phyloP scores from a whole-genome alignment of 2,329 filamentous ascomycete species.

The Dothideomycetes sp. region DNA sequence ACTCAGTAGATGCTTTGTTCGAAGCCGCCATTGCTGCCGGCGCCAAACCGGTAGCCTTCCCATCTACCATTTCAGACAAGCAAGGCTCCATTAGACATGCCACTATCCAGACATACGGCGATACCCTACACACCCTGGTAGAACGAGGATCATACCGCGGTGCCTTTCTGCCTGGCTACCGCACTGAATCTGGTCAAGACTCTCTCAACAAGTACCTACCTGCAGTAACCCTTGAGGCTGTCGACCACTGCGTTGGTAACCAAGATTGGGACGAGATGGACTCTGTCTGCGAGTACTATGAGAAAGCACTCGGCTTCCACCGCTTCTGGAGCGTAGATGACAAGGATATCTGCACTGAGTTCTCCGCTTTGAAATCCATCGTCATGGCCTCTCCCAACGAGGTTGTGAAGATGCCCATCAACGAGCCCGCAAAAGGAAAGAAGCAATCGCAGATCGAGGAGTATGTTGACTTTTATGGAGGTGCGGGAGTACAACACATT shows the following conservation, averaged over 20 bases:
- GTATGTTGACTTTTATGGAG: slow-evolving; percentile 73
- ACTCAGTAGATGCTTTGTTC: slow-evolving; percentile 75
- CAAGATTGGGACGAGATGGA: slow-evolving; percentile 91
- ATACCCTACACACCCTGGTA: slow-evolving; percentile 89
- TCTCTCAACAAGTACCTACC: slow-evolving; percentile 45
- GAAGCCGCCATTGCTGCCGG: slow-evolving; percentile 56
- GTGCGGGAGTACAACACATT: slow-evolving; percentile 86
- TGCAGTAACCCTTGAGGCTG: slow-evolving; percentile 54
- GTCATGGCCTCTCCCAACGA: slow-evolving; percentile 85
- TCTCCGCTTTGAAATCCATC: slow-evolving; percentile 75
- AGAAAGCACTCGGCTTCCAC: slow-evolving; percentile 82
- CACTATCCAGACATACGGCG: slow-evolving; percentile 82
- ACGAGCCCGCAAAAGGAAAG: slow-evolving; percentile 83
- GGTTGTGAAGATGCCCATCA: slow-evolving; percentile 95
- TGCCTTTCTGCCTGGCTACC: slow-evolving; percentile 74
- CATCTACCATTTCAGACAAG: slow-evolving; percentile 44
- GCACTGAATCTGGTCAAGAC: slow-evolving; percentile 38
- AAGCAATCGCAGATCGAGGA: slow-evolving; percentile 93
- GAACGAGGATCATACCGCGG: slow-evolving; percentile 61
- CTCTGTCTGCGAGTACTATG: slow-evolving; percentile 59
- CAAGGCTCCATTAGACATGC: slow-evolving; percentile 61
- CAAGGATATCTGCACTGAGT: slow-evolving; percentile 84
- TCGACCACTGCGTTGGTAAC: slow-evolving; percentile 97
- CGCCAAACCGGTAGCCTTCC: slow-evolving; percentile 51
- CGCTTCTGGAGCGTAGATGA: slow-evolving; percentile 97